Percentiles rank a stretch among this genome's conserved stretches.
These are phyloP conservation scores for Sporothrix curviconia DNA, from an alignment of 2,329 filamentous ascomycete species.

Conservation along the genomic window DNA sequence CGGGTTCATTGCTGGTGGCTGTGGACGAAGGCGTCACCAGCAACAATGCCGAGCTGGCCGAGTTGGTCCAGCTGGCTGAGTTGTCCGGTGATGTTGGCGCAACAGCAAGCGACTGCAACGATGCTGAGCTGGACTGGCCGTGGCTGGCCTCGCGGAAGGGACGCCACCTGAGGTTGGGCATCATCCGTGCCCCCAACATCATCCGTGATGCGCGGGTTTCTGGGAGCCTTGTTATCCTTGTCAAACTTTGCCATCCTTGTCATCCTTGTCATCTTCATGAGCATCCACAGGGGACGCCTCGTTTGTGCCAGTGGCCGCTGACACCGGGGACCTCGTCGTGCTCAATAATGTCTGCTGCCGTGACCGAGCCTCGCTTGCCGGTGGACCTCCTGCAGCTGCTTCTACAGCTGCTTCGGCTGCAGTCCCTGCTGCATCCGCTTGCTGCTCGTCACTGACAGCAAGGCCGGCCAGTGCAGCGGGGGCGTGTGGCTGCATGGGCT, in stretches of 20 bases:
- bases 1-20: not conserved
- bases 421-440: not conserved
- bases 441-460: not conserved
- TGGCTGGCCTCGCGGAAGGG: not conserved
- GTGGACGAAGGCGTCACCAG: not conserved
- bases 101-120: slow-evolving; percentile 5
- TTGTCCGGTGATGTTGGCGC: too few relatives aligned
- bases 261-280: too few relatives aligned
- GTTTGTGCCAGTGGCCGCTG: not conserved
- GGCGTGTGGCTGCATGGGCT: not conserved
- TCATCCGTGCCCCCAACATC: not conserved
- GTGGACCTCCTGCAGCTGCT: not conserved
- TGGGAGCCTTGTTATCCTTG: too few relatives aligned
- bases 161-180: not conserved
- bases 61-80: too few relatives aligned
- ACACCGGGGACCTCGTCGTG: not conserved
- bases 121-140: not conserved
- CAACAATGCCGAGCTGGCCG: not conserved
- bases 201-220: too few relatives aligned
- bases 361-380: slow-evolving; percentile 2
- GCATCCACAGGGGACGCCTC: too few relatives aligned
- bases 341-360: not conserved
- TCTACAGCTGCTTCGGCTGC: not conserved
- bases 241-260: too few relatives aligned
- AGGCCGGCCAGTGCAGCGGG: not conserved